Percentiles rank a stretch among this genome's conserved stretches.
These are phyloP conservation scores for Saccharomycopsis sp. DNA, from an alignment of 805 yeast species.

Conservation along the genomic window DNA sequence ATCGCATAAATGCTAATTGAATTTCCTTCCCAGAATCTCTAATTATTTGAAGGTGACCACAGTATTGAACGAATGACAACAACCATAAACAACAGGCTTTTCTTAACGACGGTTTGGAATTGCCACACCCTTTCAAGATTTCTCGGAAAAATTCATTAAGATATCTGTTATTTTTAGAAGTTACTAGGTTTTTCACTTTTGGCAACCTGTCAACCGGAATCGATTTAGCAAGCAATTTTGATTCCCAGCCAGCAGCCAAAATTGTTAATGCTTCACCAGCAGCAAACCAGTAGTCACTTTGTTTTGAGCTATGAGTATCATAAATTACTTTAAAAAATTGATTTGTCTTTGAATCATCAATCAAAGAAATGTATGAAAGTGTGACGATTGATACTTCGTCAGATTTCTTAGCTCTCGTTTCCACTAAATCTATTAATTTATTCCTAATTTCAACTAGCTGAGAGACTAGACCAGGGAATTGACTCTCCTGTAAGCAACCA, in stretches of 20 bases:
- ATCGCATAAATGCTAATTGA: constrained; percentile 70
- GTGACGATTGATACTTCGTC: constrained; percentile 56
- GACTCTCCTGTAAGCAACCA: constrained; percentile 29
- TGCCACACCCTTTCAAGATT: constrained; percentile 46
- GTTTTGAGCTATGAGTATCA: constrained; percentile 58
- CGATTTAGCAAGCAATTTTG: constrained; percentile 44
- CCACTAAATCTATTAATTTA: constrained; percentile 27
- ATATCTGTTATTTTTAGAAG: neutral
- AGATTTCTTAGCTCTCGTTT: constrained; percentile 41
- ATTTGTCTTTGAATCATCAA: constrained; percentile 25
- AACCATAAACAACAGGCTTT: constrained; percentile 83
- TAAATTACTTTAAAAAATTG: constrained; percentile 40
- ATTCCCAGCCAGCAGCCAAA: constrained; percentile 69
- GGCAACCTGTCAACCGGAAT: constrained; percentile 30
- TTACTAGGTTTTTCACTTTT: neutral
- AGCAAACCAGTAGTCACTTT: constrained; percentile 67
- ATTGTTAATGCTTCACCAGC: constrained; percentile 80
- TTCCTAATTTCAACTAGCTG: constrained; percentile 20
- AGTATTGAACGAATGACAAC: constrained; percentile 69
- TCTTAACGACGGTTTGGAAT: constrained; percentile 68
- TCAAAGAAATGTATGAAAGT: constrained; percentile 48
- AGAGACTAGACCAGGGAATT: neutral
- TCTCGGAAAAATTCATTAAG: constrained; percentile 34
- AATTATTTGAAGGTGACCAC: constrained; percentile 42
- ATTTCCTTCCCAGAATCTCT: constrained; percentile 45